These are phyloP conservation scores for Luffa aegyptiaca DNA, from an alignment of 306 rosid genomes.

Conservation along the genomic window DNA sequence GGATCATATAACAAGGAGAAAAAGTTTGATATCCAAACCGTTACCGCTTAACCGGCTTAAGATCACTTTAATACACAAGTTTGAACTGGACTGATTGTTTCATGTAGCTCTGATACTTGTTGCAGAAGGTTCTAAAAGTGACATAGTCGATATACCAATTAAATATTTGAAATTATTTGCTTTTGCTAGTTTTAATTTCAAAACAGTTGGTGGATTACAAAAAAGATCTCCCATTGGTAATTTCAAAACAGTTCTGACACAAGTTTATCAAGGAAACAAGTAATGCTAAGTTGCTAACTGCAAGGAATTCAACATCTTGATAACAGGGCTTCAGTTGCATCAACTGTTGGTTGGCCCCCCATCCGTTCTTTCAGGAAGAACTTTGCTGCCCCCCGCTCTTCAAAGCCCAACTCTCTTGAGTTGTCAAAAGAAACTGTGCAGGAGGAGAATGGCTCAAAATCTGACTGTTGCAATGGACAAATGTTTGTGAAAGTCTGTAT, in stretches of 20 bases:
- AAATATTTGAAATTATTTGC: neutral
- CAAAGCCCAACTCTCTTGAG: neutral
- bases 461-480: slow-evolving; percentile 14
- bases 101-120: neutral
- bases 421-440: slow-evolving; percentile 2
- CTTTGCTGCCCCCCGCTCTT: slow-evolving; percentile 18
- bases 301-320: neutral
- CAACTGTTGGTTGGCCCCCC: slow-evolving; percentile 95
- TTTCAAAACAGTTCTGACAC: neutral
- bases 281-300: neutral
- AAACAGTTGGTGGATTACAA: no score
- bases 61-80: neutral
- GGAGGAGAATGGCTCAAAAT: slow-evolving; percentile 22
- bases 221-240: no score
- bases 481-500: slow-evolving; percentile 75
- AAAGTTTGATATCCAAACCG: neutral
- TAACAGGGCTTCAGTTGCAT: slow-evolving; percentile 42
- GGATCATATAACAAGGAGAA: neutral
- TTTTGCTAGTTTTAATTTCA: neutral
- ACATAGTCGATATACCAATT: neutral
- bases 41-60: neutral
- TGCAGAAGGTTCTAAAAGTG: neutral
- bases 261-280: neutral
- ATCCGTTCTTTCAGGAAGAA: slow-evolving; percentile 70
- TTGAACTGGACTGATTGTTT: neutral